Conservation (phyloP, 1,284 basidiomycete genomes). For the Mycena sp. region DNA sequence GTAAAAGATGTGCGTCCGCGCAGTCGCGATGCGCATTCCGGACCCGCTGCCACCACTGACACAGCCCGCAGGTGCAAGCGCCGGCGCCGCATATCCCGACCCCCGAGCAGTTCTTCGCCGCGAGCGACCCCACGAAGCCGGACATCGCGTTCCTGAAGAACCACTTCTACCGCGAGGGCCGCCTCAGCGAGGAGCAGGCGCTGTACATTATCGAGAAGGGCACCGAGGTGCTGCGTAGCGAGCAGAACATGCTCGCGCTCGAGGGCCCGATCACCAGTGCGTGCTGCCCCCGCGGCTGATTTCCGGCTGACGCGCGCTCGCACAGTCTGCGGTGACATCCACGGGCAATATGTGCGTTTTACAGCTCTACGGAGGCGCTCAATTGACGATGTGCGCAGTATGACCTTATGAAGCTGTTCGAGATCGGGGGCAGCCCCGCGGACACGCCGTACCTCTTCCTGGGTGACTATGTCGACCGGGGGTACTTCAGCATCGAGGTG, state of each 20-base stretch:
- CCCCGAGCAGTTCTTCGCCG: constrained; percentile 24
- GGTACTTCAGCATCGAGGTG: constrained; percentile 33
- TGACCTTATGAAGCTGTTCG: constrained; percentile 33
- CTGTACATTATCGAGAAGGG: constrained; percentile 86
- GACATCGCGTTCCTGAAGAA: constrained; percentile 98
- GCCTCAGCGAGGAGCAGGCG: constrained; percentile 91
- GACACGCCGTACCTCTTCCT: constrained; percentile 33
- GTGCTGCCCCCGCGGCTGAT: constrained; percentile 2
- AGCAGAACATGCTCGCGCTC: constrained; percentile 30
- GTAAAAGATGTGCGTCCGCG: constrained; percentile 62
- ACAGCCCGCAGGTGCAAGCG: constrained; percentile 51
- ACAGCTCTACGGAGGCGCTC: background rate
- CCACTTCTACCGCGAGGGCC: constrained; percentile 97
- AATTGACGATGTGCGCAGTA: constrained; percentile 18
- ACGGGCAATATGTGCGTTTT: constrained; percentile 32
- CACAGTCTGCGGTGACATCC: constrained; percentile 32
- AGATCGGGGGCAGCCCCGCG: constrained; percentile 29
- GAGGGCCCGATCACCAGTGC: constrained; percentile 28
- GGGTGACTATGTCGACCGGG: constrained; percentile 32
- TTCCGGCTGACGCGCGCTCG: background rate
- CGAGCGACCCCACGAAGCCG: constrained; percentile 23
- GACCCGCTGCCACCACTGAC: no score
- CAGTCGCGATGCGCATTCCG: no score
- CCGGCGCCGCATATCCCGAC: constrained; percentile 23
- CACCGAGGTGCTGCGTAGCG: constrained; percentile 22